Percentiles rank a stretch among this genome's conserved stretches.
phyloP scores from a whole-genome alignment of 1,284 basidiomycete genomes.

The Apiotrichum montevideense region DNA sequence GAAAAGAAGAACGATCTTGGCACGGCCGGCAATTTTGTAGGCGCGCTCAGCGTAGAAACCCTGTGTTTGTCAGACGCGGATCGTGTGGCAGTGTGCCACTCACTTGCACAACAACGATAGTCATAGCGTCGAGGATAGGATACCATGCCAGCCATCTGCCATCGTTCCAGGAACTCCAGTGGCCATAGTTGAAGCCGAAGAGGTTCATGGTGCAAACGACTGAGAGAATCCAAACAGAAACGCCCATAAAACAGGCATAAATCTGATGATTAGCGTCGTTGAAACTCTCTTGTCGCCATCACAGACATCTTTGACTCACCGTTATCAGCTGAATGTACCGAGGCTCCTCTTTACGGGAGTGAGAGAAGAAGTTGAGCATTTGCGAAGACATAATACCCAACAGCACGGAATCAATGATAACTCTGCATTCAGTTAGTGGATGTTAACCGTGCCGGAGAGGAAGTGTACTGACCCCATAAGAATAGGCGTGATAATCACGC shows the following conservation, averaged over 20 bases:
- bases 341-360: constrained; percentile 9
- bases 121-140: constrained; percentile 11
- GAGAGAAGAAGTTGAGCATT: constrained; percentile 9
- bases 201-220: constrained; percentile 9
- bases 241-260: constrained; percentile 1
- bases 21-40: constrained; percentile 11
- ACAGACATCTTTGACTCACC: constrained; percentile 4
- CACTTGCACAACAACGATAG: constrained; percentile 6
- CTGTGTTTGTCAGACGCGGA: background rate
- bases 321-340: constrained; percentile 1
- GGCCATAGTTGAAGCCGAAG: constrained; percentile 14
- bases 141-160: constrained; percentile 13
- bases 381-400: constrained; percentile 9
- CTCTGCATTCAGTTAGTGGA: background rate
- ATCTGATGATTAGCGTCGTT: background rate
- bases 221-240: constrained; percentile 1
- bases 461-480: constrained; percentile 10
- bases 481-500: constrained; percentile 10
- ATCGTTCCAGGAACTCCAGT: constrained; percentile 4
- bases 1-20: constrained; percentile 2
- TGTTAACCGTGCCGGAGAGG: too few species aligned
- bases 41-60: constrained; percentile 18
- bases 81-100: background rate
- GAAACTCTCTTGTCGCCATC: too few species aligned
- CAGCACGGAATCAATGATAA: constrained; percentile 12